Evolutionary conservation across 208 protist genomes (phyloP), one percentile per base, ranked within the genome.

Genomic region (Acanthamoeba sp.): DNA sequence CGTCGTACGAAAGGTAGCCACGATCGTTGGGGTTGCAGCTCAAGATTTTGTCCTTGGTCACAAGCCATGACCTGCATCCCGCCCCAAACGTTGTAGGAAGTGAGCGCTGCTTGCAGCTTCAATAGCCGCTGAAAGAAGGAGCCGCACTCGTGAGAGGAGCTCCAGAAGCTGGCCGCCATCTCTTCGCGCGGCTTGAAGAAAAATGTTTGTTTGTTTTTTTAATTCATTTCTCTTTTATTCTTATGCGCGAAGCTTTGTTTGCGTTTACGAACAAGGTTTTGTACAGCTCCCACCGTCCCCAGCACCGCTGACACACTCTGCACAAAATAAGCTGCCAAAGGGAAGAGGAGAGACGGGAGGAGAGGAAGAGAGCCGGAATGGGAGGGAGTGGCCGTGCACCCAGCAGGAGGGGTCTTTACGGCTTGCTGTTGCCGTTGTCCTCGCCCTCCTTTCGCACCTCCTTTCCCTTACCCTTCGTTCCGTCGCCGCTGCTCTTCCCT

Each of bases 21-120:
- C 84, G 50, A 71, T 91, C 84, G 22, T 71, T 91, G 18, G 84
- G 84, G 36, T 91, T 91, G 55, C 84, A 91, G 32, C 36, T 71
- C 55, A 29, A 45, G 29, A 91, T 34, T 40, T 91, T 71, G 57
- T 91, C 52, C 50, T 91, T 71, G 24, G 22, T 55, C 38, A 36
- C 32, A 12, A 73, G 84, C 84, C 84, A 91, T 18, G 50, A 40
- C 10, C 84, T 64, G 0, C 0, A 42, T 34, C 1, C 27, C 20
- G 20, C 22, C 50, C 6, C 24, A 64, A 50, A 50, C 1, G 18
- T 5, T 3, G 38, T 20, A 34, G 4, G 18, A 45, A 14, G 40
- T 52, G 24, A 52, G 16, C 24, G 22, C 7, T 24, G 38, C 20
- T 16, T 9, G 38, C 42, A 38, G 42, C 24, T 9, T 1, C 50